phyloP scores from a whole-genome alignment of 2,329 filamentous ascomycete species.

The Ustilaginoidea virens region DNA sequence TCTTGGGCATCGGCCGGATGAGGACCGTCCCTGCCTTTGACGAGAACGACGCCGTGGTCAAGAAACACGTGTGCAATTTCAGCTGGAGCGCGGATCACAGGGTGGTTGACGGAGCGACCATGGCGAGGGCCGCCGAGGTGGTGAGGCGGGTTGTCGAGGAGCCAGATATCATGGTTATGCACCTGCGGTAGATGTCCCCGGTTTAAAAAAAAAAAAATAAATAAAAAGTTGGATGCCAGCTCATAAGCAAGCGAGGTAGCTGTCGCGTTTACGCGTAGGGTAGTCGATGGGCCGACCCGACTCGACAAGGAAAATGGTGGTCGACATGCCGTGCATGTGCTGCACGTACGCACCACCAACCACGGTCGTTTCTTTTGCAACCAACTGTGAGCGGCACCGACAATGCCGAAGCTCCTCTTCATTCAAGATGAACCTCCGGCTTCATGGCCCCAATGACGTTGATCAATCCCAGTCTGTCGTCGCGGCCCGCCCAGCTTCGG shows the following conservation, averaged over 20 bases:
- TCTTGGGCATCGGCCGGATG: conserved; percentile 74
- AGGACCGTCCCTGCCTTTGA: conserved; percentile 69
- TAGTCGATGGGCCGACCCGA: too few species aligned
- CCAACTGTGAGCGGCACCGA: too few species aligned
- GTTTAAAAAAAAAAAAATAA: background rate
- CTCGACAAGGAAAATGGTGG: too few species aligned
- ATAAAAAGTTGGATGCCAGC: background rate
- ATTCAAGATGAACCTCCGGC: too few species aligned
- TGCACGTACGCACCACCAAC: too few species aligned
- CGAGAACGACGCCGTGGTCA: conserved; percentile 43
- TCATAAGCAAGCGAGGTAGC: background rate
- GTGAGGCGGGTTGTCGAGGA: conserved; percentile 68
- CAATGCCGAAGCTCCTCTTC: too few species aligned
- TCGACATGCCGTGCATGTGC: too few species aligned
- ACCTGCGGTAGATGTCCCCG: conserved; percentile 41
- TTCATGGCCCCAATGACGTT: too few species aligned
- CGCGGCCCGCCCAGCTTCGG: too few species aligned
- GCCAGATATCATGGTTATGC: conserved; percentile 75
- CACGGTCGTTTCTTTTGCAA: too few species aligned
- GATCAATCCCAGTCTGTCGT: too few species aligned
- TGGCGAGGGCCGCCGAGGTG: conserved; percentile 76
- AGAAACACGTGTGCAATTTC: conserved; percentile 71
- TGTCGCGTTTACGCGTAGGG: too few species aligned
- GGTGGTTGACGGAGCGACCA: conserved; percentile 86
- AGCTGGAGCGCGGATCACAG: conserved; percentile 96